Base-by-base conservation (phyloP, 192 early-diverging fungal species). In the Polychytrium aggregatum region DNA sequence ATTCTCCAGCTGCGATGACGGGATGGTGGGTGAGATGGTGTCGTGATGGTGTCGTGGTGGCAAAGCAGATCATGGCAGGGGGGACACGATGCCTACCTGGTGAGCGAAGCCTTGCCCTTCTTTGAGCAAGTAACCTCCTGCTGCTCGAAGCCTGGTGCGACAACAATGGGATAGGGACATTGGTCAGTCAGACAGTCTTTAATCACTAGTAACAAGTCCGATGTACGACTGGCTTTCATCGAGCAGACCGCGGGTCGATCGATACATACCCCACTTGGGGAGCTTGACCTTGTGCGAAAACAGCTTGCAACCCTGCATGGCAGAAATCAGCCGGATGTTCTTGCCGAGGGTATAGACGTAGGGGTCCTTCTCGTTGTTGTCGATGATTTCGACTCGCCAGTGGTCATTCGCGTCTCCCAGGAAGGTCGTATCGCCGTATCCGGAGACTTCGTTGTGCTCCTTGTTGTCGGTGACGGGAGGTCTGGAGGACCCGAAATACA, bases 111-210 rank as follows among this genome's bases (percentile, higher is more conserved):
- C 22, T 44, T 35, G 30, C 41, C 57, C 24, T 91, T 87, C 53
- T 85, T 82, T 54, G 91, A 87, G 36, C 94, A 91, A 41, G 83
- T 89, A 21, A 97, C 82, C 56, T 97, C 94, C 52, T 89, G 76
- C 58, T 91, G 89, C 38, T 64, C 71, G 57, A 81, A 86, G n/a
- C 55, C 70, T 68, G 33, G 2, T 11, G 20, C 1, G 14, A 6
- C 16, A 52, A 45, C 10, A 2, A 4, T 37, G 8, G 10, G 41
- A n/a, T n/a, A n/a, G n/a, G n/a, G n/a, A n/a, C n/a, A n/a, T n/a
- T n/a, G n/a, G n/a, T n/a, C n/a, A n/a, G n/a, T n/a, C n/a, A n/a
- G n/a, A n/a, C n/a, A n/a, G n/a, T n/a, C n/a, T n/a, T n/a, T n/a
- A n/a, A n/a, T n/a, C n/a, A n/a, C n/a, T n/a, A n/a, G n/a, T n/a